Conservation (phyloP, 768 basidiomycete genomes). For the Naematelia aurantialba region DNA sequence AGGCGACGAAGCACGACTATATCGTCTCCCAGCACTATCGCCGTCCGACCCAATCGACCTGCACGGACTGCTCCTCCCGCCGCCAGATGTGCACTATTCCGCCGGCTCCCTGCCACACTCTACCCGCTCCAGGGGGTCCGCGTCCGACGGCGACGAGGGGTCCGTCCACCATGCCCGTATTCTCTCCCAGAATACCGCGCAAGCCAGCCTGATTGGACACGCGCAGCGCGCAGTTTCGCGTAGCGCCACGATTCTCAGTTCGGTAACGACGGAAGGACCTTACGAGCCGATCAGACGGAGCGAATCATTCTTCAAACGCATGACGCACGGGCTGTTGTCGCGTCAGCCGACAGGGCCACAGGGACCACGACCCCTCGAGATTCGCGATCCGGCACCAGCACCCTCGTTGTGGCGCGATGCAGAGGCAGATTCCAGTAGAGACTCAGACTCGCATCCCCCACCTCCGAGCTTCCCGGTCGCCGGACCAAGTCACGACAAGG, state of each 20-base stretch:
- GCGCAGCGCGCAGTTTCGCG: constrained; percentile 5
- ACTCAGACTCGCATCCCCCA: too few relatives aligned
- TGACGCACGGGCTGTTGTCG: constrained; percentile 30
- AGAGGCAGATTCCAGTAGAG: not conserved
- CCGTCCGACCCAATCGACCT: constrained; percentile 58
- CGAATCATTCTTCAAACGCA: constrained; percentile 40
- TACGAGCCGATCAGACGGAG: constrained; percentile 69
- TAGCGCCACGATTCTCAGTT: not conserved
- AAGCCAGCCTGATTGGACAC: not conserved
- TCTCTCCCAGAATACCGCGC: not conserved
- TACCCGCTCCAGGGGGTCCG: not conserved
- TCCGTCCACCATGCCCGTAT: constrained; percentile 18
- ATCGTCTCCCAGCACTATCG: not conserved
- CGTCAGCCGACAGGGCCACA: constrained; percentile 49
- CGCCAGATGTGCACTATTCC: not conserved
- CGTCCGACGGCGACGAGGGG: constrained; percentile 31
- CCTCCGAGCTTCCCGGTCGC: constrained; percentile 17
- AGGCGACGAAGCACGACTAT: not conserved
- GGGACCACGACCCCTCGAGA: constrained; percentile 52
- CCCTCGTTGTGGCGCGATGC: constrained; percentile 59
- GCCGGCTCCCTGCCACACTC: constrained; percentile 2
- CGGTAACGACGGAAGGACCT: not conserved
- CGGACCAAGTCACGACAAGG: constrained; percentile 16
- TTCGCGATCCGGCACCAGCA: constrained; percentile 73
- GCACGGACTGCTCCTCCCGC: constrained; percentile 49